Evolutionary conservation across 805 yeast species (phyloP).

Genomic region (Barnettozyma siamensis): DNA sequence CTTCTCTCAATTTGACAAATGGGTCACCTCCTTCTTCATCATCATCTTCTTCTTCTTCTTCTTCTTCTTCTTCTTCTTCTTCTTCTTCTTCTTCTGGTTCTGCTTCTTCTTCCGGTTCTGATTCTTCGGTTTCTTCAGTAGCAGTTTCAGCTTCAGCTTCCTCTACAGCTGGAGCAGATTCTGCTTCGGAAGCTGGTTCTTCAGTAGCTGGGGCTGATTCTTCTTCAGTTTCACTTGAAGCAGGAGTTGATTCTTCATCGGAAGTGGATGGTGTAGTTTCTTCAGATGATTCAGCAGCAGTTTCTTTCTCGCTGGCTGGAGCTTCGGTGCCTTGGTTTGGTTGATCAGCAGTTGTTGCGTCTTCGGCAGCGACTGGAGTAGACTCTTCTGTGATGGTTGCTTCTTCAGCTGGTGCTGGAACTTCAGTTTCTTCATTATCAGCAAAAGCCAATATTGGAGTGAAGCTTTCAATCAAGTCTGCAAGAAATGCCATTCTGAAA

Average conservation of each 20-base stretch:
- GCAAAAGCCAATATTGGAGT: constrained; percentile 79
- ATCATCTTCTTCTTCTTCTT: constrained; percentile 63
- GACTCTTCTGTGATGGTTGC: constrained; percentile 10
- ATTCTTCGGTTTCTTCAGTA: constrained; percentile 13
- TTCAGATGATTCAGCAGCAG: constrained; percentile 8
- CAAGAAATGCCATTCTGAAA: constrained; percentile 14
- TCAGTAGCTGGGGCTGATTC: constrained; percentile 7
- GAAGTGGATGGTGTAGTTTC: constrained; percentile 1
- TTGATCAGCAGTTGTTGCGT: constrained; percentile 2
- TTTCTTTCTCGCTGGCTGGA: constrained; percentile 9
- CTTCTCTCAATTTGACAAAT: constrained; percentile 57
- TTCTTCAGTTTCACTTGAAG: neutral
- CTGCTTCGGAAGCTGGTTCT: neutral
- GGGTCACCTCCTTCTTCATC: constrained; percentile 67
- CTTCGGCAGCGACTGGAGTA: constrained; percentile 7
- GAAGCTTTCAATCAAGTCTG: constrained; percentile 58
- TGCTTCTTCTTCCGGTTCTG: constrained; percentile 12
- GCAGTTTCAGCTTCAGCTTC: constrained; percentile 11
- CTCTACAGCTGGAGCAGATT: constrained; percentile 9
- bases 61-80: constrained; percentile 42
- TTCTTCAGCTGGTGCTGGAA: constrained; percentile 6
- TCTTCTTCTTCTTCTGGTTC: constrained; percentile 29
- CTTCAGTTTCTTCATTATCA: constrained; percentile 32
- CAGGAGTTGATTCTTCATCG: constrained; percentile 11
- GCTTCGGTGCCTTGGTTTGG: constrained; percentile 1